A percentile compares a stretch with the other conserved stretches of the same genome.
Conservation (phyloP, 2,329 filamentous ascomycete species). For the Pyricularia sp. region DNA sequence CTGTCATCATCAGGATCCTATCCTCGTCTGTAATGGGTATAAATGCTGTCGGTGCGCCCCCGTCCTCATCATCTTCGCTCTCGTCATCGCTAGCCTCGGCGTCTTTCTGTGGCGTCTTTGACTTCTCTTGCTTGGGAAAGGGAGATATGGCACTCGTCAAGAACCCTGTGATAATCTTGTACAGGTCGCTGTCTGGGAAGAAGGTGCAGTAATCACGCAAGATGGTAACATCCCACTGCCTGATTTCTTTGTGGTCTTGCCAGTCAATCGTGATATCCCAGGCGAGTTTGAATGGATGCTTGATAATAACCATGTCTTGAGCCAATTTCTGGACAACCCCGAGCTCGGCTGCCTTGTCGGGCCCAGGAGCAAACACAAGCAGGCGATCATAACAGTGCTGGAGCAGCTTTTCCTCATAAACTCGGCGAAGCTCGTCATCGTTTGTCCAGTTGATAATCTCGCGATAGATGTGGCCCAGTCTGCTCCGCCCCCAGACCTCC, state of each 20-base stretch:
- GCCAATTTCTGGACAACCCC: constrained; percentile 67
- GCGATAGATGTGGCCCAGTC: constrained; percentile 71
- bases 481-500: constrained; percentile 69
- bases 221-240: constrained; percentile 70
- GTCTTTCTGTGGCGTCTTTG: constrained; percentile 12
- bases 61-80: constrained; percentile 49
- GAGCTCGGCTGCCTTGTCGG: constrained; percentile 60
- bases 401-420: constrained; percentile 85
- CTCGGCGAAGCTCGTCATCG: constrained; percentile 75
- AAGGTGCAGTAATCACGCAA: constrained; percentile 72
- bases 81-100: constrained; percentile 30
- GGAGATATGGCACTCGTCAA: constrained; percentile 77
- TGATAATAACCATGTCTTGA: constrained; percentile 91
- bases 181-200: constrained; percentile 77
- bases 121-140: constrained; percentile 44
- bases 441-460: constrained; percentile 82
- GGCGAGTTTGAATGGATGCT: constrained; percentile 78
- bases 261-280: constrained; percentile 91
- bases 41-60: constrained; percentile 38
- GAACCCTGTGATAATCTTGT: constrained; percentile 73
- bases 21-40: constrained; percentile 65
- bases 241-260: constrained; percentile 66
- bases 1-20: constrained; percentile 69
- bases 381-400: constrained; percentile 73
- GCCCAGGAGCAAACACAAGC: constrained; percentile 50